These are phyloP conservation scores for Acanthamoeba divionensis DNA, from an alignment of 208 protist species.

Conservation along the genomic window DNA sequence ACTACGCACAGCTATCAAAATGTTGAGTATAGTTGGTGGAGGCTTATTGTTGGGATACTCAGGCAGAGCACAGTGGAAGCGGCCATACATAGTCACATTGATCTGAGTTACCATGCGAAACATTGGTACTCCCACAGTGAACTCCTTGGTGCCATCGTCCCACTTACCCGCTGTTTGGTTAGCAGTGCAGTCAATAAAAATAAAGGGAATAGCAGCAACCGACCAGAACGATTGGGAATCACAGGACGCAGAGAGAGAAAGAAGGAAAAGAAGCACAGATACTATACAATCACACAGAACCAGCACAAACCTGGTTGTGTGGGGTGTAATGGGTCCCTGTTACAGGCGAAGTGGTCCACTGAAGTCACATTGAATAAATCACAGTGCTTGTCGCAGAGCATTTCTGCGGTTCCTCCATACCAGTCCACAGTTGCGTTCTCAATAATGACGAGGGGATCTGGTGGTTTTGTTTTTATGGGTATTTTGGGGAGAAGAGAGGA, in stretches of 20 bases:
- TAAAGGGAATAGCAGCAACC: neutral
- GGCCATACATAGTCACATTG: conserved; percentile 43
- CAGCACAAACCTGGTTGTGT: neutral
- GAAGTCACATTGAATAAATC: neutral
- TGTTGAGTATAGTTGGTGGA: conserved; percentile 28
- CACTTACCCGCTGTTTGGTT: conserved; percentile 25
- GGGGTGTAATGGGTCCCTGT: neutral
- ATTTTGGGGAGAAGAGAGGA: too few relatives aligned
- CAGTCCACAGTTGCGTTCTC: neutral
- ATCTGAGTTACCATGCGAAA: conserved; percentile 15
- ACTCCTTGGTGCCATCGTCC: conserved; percentile 33
- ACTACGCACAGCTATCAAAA: neutral
- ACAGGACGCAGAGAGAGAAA: neutral
- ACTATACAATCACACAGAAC: neutral
- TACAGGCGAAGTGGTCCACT: conserved; percentile 3
- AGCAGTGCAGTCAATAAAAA: neutral
- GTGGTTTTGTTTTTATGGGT: too few relatives aligned
- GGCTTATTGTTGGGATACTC: neutral
- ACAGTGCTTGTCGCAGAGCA: neutral
- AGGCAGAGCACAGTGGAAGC: neutral
- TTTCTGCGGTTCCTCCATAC: neutral
- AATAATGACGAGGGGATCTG: neutral
- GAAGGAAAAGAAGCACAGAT: neutral
- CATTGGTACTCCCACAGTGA: neutral
- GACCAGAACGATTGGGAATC: neutral